These are phyloP conservation scores for Thermothielavioides terrestris DNA, from an alignment of 495 filamentous ascomycete genomes.

Conservation along the genomic window DNA sequence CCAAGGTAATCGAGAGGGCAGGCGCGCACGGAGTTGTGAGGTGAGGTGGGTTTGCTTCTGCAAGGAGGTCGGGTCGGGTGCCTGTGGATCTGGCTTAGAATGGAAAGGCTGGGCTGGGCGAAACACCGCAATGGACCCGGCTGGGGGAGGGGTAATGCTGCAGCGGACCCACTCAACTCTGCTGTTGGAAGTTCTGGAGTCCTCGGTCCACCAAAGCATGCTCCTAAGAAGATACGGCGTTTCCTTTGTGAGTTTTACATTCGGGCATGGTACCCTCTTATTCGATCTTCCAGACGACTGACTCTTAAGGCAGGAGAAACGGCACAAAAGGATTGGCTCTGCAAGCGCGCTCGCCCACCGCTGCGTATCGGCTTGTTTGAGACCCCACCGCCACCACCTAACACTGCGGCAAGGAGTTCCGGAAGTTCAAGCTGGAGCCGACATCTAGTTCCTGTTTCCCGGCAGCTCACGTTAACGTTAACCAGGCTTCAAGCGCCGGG, in stretches of 20 bases:
- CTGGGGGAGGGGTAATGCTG: constrained; percentile 8
- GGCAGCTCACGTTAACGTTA: too few species aligned
- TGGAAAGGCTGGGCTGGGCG: constrained; percentile 9
- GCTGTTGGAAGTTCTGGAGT: neutral
- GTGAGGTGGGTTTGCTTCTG: constrained; percentile 4
- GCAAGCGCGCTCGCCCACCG: neutral
- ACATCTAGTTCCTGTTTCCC: too few species aligned
- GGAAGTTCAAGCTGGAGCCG: too few species aligned
- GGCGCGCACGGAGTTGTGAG: neutral
- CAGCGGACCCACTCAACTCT: neutral
- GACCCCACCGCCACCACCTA: neutral
- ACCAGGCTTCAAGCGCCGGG: too few species aligned
- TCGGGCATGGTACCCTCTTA: neutral
- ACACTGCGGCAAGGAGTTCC: neutral
- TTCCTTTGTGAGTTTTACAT: neutral
- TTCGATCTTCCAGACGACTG: neutral
- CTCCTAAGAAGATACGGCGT: neutral
- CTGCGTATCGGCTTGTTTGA: neutral
- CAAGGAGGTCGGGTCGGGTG: constrained; percentile 10
- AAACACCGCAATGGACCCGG: neutral
- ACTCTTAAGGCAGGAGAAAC: neutral
- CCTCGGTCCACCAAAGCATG: too few species aligned
- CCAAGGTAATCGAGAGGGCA: neutral
- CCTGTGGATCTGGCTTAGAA: constrained; percentile 7
- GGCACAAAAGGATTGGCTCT: neutral